Conservation (phyloP, 371 early-diverging fungal species). For the Mucor racemosus region DNA sequence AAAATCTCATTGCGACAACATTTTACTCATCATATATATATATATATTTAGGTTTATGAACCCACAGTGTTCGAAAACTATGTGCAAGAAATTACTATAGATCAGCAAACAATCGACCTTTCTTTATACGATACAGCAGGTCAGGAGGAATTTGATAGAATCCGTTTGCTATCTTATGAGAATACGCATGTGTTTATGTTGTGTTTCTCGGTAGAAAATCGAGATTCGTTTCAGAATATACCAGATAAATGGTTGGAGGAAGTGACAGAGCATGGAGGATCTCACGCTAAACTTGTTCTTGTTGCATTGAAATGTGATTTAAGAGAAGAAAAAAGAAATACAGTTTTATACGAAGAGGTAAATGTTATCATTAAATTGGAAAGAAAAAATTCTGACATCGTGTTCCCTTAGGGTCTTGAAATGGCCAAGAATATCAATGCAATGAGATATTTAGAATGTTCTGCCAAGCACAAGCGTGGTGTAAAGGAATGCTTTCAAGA, state of each 20-base stretch:
- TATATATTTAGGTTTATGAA: conserved; percentile 33
- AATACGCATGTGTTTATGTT: conserved; percentile 60
- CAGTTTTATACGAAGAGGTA: conserved; percentile 57
- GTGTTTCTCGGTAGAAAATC: conserved; percentile 63
- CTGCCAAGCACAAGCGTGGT: conserved; percentile 59
- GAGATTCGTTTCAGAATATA: conserved; percentile 62
- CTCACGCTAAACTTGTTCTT: conserved; percentile 51
- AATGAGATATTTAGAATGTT: conserved; percentile 58
- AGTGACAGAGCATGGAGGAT: conserved; percentile 49
- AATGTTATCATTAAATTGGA: no score
- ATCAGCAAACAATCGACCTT: conserved; percentile 79
- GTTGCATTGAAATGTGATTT: conserved; percentile 66
- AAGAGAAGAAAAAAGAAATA: conserved; percentile 44
- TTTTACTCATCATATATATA: conserved; percentile 29
- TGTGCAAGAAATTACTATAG: conserved; percentile 78
- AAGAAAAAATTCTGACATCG: neutral
- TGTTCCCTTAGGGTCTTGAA: conserved; percentile 37
- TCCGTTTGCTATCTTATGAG: conserved; percentile 57
- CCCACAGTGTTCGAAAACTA: conserved; percentile 91
- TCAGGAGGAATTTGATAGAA: conserved; percentile 69
- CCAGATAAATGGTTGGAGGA: conserved; percentile 58
- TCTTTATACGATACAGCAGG: conserved; percentile 94
- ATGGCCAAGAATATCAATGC: conserved; percentile 56
- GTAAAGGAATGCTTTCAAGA: conserved; percentile 59
- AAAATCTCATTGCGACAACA: neutral